Conservation (phyloP, 2,329 filamentous ascomycete species). For the Emericellopsis atlantica region DNA sequence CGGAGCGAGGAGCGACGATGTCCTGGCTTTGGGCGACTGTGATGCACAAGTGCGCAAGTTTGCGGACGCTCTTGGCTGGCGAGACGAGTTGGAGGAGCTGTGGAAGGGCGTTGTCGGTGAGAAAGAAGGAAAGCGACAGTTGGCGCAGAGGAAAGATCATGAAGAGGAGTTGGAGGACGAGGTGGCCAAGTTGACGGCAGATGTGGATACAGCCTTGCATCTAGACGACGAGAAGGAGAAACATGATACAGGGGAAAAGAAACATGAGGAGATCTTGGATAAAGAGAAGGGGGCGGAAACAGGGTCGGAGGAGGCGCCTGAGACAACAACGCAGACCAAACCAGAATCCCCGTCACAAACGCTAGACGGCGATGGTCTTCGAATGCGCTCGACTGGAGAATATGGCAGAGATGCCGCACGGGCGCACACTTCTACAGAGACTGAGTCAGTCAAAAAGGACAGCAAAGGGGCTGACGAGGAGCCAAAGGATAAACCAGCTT, state of each 20-base stretch:
- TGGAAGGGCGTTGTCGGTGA: slow-evolving; percentile 61
- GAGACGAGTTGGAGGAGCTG: slow-evolving; percentile 63
- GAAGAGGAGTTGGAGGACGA: slow-evolving; percentile 27
- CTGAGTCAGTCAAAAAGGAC: too few species aligned
- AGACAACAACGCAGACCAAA: background rate
- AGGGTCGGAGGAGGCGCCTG: background rate
- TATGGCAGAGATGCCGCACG: too few species aligned
- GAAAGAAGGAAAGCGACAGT: slow-evolving; percentile 38
- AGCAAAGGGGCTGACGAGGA: too few species aligned
- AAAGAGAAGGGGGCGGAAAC: background rate
- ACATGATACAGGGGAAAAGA: background rate
- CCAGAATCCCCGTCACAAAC: background rate
- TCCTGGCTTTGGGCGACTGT: slow-evolving; percentile 70
- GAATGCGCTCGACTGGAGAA: background rate
- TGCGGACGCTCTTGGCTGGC: slow-evolving; percentile 73
- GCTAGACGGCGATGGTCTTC: background rate
- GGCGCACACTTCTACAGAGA: too few species aligned
- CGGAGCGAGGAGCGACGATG: slow-evolving; percentile 70
- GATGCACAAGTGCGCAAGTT: slow-evolving; percentile 70
- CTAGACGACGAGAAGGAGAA: slow-evolving; percentile 9
- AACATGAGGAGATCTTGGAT: background rate
- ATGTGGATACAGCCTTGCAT: slow-evolving; percentile 19
- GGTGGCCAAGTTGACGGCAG: slow-evolving; percentile 23
- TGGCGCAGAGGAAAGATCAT: slow-evolving; percentile 15
- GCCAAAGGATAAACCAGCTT: background rate